Evolutionary conservation across 2,329 filamentous ascomycete species (phyloP).

Genomic region (Daldinia eschscholtzii): DNA sequence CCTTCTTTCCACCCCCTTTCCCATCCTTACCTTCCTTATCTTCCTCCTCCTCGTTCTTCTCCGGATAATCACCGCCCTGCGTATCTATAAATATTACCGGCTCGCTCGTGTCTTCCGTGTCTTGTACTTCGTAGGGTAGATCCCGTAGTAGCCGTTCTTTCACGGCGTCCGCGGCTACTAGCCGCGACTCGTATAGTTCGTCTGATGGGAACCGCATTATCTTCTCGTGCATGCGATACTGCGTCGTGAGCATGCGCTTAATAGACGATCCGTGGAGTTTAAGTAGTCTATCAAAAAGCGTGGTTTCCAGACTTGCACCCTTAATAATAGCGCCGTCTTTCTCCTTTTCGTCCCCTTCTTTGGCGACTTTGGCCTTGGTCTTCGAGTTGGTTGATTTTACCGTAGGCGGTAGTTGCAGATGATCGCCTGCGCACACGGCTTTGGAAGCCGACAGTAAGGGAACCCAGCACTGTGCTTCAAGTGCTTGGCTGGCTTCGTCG

Average conservation of each 20-base stretch:
- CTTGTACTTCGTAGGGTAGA: slow-evolving; percentile 80
- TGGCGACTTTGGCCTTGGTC: slow-evolving; percentile 63
- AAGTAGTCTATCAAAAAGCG: slow-evolving; percentile 90
- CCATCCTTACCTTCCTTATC: slow-evolving; percentile 79
- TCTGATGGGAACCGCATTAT: slow-evolving; percentile 97
- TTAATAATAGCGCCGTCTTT: slow-evolving; percentile 53
- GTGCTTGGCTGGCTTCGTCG: slow-evolving; percentile 94
- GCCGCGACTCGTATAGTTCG: slow-evolving; percentile 84
- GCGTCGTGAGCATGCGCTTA: slow-evolving; percentile 95
- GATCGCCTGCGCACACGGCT: slow-evolving; percentile 91
- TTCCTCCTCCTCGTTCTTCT: slow-evolving; percentile 82
- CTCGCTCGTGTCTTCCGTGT: slow-evolving; percentile 88
- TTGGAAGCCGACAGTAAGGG: slow-evolving; percentile 84
- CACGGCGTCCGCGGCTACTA: slow-evolving; percentile 85
- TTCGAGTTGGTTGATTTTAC: slow-evolving; percentile 82
- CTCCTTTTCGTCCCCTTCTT: slow-evolving; percentile 53
- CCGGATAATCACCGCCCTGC: slow-evolving; percentile 91
- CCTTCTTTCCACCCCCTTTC: slow-evolving; percentile 66
- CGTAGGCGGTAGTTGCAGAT: slow-evolving; percentile 92
- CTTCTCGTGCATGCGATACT: slow-evolving; percentile 97
- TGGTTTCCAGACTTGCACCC: slow-evolving; percentile 81
- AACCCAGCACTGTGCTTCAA: slow-evolving; percentile 98
- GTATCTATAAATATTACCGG: slow-evolving; percentile 96
- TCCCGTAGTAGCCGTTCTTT: slow-evolving; percentile 80
- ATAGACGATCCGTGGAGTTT: slow-evolving; percentile 83